These are phyloP conservation scores for Dictyostelium firmibasis DNA, from an alignment of 78 protist species.

Conservation along the genomic window DNA sequence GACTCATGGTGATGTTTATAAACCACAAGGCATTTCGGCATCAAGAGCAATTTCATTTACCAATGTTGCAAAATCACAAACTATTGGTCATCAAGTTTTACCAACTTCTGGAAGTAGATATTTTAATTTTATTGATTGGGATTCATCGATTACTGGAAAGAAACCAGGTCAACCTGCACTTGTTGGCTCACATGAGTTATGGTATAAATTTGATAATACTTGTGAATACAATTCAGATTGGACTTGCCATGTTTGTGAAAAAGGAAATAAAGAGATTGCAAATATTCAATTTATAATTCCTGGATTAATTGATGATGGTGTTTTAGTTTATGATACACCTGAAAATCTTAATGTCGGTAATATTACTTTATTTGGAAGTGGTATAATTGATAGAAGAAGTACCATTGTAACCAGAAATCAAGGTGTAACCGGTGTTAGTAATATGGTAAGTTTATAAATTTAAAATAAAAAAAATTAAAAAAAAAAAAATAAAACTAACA, in stretches of 20 bases:
- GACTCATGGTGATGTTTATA: slow-evolving; percentile 76
- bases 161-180: not conserved
- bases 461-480: no score
- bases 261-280: slow-evolving; percentile 4
- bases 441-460: not conserved
- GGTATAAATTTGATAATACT: slow-evolving; percentile 25
- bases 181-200: slow-evolving; percentile 9
- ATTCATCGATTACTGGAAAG: slow-evolving; percentile 21
- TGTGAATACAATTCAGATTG: slow-evolving; percentile 3
- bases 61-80: not conserved
- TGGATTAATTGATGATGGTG: slow-evolving; percentile 28
- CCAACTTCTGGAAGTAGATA: slow-evolving; percentile 36
- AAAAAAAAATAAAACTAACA: not conserved
- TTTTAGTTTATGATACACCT: not conserved
- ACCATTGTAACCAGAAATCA: slow-evolving; percentile 17
- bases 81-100: slow-evolving; percentile 4
- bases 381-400: slow-evolving; percentile 22
- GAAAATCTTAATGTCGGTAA: slow-evolving; percentile 29
- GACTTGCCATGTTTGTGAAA: slow-evolving; percentile 1
- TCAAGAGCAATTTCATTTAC: not conserved
- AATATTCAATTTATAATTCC: slow-evolving; percentile 16
- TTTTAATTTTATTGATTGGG: slow-evolving; percentile 66
- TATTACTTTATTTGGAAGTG: slow-evolving; percentile 49
- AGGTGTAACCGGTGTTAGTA: slow-evolving; percentile 32
- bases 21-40: slow-evolving; percentile 76